Evolutionary conservation across 768 basidiomycete genomes (phyloP).

Genomic region (Amanita phalloides): DNA sequence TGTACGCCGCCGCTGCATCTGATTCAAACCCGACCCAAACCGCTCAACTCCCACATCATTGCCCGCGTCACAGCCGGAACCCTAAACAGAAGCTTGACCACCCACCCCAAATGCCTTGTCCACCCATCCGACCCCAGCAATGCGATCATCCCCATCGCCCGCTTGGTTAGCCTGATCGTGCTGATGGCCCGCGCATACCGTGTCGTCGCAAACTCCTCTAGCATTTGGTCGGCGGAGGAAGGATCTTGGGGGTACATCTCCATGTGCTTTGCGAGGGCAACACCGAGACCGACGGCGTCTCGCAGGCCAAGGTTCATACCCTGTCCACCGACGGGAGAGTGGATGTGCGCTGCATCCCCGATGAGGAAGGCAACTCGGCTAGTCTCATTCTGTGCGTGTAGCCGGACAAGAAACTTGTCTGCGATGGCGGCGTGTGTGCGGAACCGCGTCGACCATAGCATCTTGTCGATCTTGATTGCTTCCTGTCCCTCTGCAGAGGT

Average conservation of each 20-base stretch:
- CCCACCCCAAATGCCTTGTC: background rate
- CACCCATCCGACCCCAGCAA: background rate
- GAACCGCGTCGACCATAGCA: conserved; percentile 37
- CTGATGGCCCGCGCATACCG: conserved; percentile 29
- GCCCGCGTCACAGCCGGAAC: conserved; percentile 10
- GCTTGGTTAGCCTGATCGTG: conserved; percentile 31
- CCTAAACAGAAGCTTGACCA: background rate
- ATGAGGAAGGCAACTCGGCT: conserved; percentile 11
- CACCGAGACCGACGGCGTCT: conserved; percentile 36
- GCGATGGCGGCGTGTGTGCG: conserved; percentile 34
- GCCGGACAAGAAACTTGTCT: conserved; percentile 22
- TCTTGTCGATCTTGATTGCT: conserved; percentile 23
- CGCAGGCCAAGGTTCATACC: conserved; percentile 53
- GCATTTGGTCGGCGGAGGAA: conserved; percentile 16
- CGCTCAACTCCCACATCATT: conserved; percentile 17
- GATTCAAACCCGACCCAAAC: conserved; percentile 10
- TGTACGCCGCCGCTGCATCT: too few species aligned
- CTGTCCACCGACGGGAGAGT: conserved; percentile 44
- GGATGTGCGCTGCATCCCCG: conserved; percentile 35
- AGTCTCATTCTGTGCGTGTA: conserved; percentile 1
- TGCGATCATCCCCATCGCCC: conserved; percentile 11
- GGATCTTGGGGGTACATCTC: conserved; percentile 8
- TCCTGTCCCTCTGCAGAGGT: conserved; percentile 18
- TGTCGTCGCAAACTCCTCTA: conserved; percentile 22
- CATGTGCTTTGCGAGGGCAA: conserved; percentile 26